Evolutionary conservation across 192 early-diverging fungal genomes (phyloP).

Genomic region (Mycoemilia scoparia): DNA sequence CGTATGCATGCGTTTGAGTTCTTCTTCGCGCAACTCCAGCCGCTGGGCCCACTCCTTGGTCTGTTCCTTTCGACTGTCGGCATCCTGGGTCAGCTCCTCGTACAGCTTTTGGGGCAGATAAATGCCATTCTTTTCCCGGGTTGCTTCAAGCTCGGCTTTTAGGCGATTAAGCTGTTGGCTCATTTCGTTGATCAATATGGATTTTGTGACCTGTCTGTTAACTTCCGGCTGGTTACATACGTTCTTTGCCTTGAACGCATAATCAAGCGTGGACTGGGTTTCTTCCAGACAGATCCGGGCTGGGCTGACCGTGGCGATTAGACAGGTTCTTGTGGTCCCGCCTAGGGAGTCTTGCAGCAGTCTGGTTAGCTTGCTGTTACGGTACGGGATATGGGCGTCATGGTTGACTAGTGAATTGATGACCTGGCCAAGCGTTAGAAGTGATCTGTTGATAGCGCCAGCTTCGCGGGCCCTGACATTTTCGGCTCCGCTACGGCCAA

Average conservation of each 20-base stretch:
- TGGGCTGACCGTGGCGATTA: slow-evolving; percentile 85
- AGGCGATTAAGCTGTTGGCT: slow-evolving; percentile 61
- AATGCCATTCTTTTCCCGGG: slow-evolving; percentile 71
- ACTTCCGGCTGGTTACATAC: slow-evolving; percentile 59
- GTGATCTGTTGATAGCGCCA: slow-evolving; percentile 73
- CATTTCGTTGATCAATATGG: slow-evolving; percentile 66
- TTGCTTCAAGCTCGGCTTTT: slow-evolving; percentile 54
- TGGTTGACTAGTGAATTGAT: slow-evolving; percentile 45
- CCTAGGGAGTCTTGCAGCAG: slow-evolving; percentile 80
- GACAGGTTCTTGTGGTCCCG: slow-evolving; percentile 82
- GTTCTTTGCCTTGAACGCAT: slow-evolving; percentile 58
- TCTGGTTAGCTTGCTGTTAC: slow-evolving; percentile 75
- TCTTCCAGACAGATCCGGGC: slow-evolving; percentile 47
- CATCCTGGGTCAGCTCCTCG: slow-evolving; percentile 15
- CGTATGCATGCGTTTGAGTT: slow-evolving; percentile 3
- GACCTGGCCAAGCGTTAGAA: slow-evolving; percentile 51
- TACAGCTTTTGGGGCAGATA: slow-evolving; percentile 51
- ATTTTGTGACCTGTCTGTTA: slow-evolving; percentile 64
- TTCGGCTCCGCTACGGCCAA: slow-evolving; percentile 77
- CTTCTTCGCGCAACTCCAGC: slow-evolving; percentile 9
- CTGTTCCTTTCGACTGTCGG: slow-evolving; percentile 3
- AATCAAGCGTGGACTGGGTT: slow-evolving; percentile 56
- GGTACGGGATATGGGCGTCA: slow-evolving; percentile 49
- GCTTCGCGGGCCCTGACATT: slow-evolving; percentile 66
- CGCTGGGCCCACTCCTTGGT: slow-evolving; percentile 18